Percentiles rank a stretch among this genome's conserved stretches.
Conservation (phyloP, 148 eudicot species). For the Vaccinium corymbosum region DNA sequence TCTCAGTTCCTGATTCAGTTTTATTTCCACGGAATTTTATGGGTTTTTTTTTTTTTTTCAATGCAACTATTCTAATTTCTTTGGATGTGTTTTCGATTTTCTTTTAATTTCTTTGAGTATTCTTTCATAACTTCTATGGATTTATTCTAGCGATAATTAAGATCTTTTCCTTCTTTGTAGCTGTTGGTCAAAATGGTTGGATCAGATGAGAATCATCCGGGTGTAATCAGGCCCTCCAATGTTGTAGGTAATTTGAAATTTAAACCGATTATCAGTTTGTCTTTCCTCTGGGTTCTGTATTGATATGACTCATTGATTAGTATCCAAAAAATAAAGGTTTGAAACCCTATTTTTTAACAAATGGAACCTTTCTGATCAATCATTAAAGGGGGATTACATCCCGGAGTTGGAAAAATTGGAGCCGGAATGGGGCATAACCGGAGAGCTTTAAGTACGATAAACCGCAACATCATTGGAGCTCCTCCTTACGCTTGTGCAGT, state of each 20-base stretch:
- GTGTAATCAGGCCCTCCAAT: conserved; percentile 36
- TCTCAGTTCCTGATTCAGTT: conserved; percentile 12
- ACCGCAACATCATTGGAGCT: conserved; percentile 48
- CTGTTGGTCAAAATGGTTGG: conserved; percentile 47
- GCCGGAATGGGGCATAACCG: conserved; percentile 52
- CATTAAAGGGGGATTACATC: conserved; percentile 33
- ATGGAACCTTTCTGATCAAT: conserved; percentile 10
- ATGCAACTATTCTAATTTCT: background rate
- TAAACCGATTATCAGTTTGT: conserved; percentile 6
- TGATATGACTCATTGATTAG: background rate
- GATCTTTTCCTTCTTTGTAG: background rate
- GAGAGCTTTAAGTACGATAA: conserved; percentile 60
- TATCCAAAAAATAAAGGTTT: background rate
- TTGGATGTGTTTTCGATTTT: background rate
- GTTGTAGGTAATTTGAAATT: conserved; percentile 47
- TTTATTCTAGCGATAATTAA: background rate
- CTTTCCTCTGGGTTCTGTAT: background rate
- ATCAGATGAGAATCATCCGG: conserved; percentile 64
- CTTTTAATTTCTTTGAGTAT: conserved; percentile 5
- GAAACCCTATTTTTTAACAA: conserved; percentile 26
- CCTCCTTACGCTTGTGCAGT: conserved; percentile 40
- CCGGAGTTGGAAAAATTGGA: conserved; percentile 43
- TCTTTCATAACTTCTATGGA: background rate
- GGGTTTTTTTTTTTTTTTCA: background rate
- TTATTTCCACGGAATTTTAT: background rate